These are phyloP conservation scores for Nicotiana undulata DNA, from an alignment of 257 asterid genomes.

Conservation along the genomic window DNA sequence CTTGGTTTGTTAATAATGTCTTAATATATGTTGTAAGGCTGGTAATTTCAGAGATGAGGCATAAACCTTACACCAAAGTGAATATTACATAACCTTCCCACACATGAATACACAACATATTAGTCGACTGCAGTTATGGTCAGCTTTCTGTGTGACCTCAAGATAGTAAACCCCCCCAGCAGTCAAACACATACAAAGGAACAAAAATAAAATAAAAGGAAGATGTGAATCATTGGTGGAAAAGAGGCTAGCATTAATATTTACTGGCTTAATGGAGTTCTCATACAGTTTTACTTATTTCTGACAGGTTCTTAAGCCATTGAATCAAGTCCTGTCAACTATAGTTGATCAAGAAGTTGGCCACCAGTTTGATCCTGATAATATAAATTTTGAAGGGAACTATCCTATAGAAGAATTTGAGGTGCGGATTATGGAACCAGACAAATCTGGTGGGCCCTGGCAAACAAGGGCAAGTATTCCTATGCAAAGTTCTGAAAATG, in stretches of 20 bases:
- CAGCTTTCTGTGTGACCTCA: neutral
- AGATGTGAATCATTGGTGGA: neutral
- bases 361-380: conserved; percentile 72
- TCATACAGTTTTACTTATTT: conserved; percentile 5
- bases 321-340: conserved; percentile 84
- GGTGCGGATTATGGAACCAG: conserved; percentile 92
- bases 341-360: conserved; percentile 94
- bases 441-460: conserved; percentile 83
- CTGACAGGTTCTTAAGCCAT: conserved; percentile 68
- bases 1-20: neutral
- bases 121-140: neutral
- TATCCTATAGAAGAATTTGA: conserved; percentile 93
- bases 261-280: neutral
- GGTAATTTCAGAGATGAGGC: neutral
- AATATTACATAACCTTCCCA: neutral
- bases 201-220: neutral
- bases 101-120: neutral
- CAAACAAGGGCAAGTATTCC: conserved; percentile 78
- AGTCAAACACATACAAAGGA: neutral
- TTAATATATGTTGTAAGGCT: neutral
- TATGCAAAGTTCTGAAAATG: conserved; percentile 94
- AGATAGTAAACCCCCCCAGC: no score
- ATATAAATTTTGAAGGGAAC: conserved; percentile 58
- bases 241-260: neutral
- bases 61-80: neutral